A percentile compares a stretch with the other conserved stretches of the same genome.
Evolutionary conservation across 2,329 filamentous ascomycete genomes (phyloP).

Genomic region (Ascocoryne sarcoides): DNA sequence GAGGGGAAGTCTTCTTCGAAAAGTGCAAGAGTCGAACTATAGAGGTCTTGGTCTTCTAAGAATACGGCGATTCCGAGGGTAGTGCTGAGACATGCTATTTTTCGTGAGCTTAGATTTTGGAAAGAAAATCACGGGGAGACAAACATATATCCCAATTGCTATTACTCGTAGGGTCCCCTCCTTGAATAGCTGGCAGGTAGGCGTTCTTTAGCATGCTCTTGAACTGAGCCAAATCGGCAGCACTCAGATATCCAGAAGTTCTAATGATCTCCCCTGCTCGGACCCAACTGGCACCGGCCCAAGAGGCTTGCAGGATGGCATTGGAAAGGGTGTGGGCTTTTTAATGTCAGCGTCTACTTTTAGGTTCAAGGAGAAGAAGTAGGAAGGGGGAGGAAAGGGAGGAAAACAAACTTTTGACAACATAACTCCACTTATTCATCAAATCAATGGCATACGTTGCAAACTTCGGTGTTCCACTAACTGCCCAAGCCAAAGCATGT

Average conservation of each 20-base stretch:
- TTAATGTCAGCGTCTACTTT: background rate
- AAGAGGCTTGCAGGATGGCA: slow-evolving; percentile 25
- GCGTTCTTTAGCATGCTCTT: slow-evolving; percentile 22
- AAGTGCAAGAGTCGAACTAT: slow-evolving; percentile 20
- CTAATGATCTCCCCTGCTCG: slow-evolving; percentile 26
- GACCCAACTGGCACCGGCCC: slow-evolving; percentile 25
- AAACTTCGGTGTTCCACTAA: slow-evolving; percentile 17
- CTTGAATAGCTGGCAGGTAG: slow-evolving; percentile 22
- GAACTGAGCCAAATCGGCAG: slow-evolving; percentile 17
- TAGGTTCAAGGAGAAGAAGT: too few relatives aligned
- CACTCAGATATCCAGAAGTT: slow-evolving; percentile 18
- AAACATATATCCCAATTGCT: slow-evolving; percentile 25
- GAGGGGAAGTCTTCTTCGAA: slow-evolving; percentile 23
- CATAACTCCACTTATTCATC: slow-evolving; percentile 25
- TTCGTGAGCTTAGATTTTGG: background rate
- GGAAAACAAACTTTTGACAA: slow-evolving; percentile 13
- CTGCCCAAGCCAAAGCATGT: slow-evolving; percentile 23
- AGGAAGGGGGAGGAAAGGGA: background rate
- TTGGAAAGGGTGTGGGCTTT: slow-evolving; percentile 18
- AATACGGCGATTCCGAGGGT: slow-evolving; percentile 21
- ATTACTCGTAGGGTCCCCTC: slow-evolving; percentile 8
- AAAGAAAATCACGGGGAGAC: background rate
- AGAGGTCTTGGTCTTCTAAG: slow-evolving; percentile 18
- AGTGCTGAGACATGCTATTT: slow-evolving; percentile 7
- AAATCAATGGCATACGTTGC: slow-evolving; percentile 23